Base-by-base conservation (phyloP, 2,329 filamentous ascomycete genomes). In the Colletotrichum scovillei region DNA sequence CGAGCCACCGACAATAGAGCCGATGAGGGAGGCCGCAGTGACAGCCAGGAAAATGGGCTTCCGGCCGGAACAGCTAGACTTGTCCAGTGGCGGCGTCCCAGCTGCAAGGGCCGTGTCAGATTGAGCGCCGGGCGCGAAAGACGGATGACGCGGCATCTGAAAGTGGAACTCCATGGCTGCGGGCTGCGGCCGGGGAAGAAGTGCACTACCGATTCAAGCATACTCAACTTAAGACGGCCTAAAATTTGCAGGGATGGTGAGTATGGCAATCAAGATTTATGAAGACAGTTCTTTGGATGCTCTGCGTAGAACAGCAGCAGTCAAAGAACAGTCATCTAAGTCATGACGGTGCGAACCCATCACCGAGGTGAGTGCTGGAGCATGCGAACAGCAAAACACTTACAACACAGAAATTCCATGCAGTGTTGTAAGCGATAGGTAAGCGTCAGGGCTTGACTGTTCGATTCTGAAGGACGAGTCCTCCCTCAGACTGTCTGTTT, bases 171-270 rank as follows among this genome's bases (percentile, higher is more conserved):
- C 89, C 1, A 89, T 88, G 80, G 85, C 89, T 1, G 92, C 91
- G 32, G 32, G 78, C 5, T 16, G 38, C 6, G 38, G 91, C 92
- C 66, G 19, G 91, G 92, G 8, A 95, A 88, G 7, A 94, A 85
- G 78, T 93, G 95, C 4, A 92, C 90, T 91, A 14, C 93, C 93
- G 73, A 95, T 91, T 94, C 93, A 95, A 28, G 38, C n/a, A 12
- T 55, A 56, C n/a, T 55, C 49, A 62, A 56, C 35, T n/a, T 22
- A 35, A 49, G 55, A 67, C 24, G 35, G 19, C 8, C 24, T 7
- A 19, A 24, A 12, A 22, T 9, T 14, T 24, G 16, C 22, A 3
- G 38, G 30, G 22, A 38, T 22, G 1, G 32, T 60, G 22, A 22
- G 35, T 22, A 66, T 22, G 8, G 53, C 63, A 24, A n/a, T 26